Base-by-base conservation (phyloP, 495 filamentous ascomycete species). In the Daldinia caldariorum region DNA sequence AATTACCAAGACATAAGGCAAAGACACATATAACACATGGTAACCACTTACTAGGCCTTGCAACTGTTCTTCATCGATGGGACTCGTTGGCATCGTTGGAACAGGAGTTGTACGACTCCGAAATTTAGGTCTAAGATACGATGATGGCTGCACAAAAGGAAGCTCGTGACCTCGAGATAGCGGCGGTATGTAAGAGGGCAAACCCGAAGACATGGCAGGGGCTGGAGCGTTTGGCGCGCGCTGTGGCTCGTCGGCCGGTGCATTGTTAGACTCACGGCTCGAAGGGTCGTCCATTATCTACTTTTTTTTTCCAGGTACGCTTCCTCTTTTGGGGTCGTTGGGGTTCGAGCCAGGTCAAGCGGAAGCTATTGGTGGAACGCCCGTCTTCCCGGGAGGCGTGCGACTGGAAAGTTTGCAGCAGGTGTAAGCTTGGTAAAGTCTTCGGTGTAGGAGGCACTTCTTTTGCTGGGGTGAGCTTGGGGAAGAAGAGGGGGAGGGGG, bases 41-140 rank as follows among this genome's bases (percentile, higher is more conserved):
- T 22, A 16, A 31, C 56, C 57, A 66, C 91, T 87, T 79, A 97
- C 94, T 87, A 98, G 86, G 76, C 91, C 94, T 79, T 94, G 90
- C 81, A 90, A 87, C 83, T 98, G 94, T 83, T 97, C 94, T 80
- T 86, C 89, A 80, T 98, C 94, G 68, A 97, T 84, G 69, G 89
- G 86, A 81, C 84, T 91, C 81, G 91, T 83, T 75, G 89, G 84
- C 78, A 85, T 85, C 60, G 84, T 79, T 67, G 85, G 75, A 74
- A 64, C 65, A 53, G 70, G 67, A 13, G 83, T 80, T 74, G 81
- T 79, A 75, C 77, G 82, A 78, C 77, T 80, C 69, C 69, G 79
- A 73, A 84, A 79, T 77, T 85, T 84, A 61, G 90, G 91, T 74
- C 89, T 89, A 79, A 96, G 88, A 83, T 94, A 97, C 53, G 92